Percentiles rank a stretch among this genome's conserved stretches.
Evolutionary conservation across 495 filamentous ascomycete genomes (phyloP).

Genomic region (Terfezia boudieri): DNA sequence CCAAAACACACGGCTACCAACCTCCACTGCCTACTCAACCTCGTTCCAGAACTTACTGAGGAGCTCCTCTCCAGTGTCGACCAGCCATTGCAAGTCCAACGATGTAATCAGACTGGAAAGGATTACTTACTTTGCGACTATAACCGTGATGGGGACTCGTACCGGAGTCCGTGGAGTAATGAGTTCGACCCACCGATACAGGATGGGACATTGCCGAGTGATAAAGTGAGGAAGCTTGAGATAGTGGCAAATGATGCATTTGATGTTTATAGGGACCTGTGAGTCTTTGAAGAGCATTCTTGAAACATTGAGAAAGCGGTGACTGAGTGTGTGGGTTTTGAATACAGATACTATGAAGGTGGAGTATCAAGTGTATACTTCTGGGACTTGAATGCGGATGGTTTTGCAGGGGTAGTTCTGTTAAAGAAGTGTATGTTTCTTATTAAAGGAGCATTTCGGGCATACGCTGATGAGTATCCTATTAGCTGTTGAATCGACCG

Average conservation of each 20-base stretch:
- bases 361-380: conserved; percentile 90
- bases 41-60: conserved; percentile 82
- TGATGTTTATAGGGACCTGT: conserved; percentile 84
- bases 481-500: conserved; percentile 39
- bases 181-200: conserved; percentile 74
- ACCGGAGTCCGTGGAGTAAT: conserved; percentile 93
- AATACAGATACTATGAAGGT: conserved; percentile 66
- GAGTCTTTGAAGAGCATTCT: conserved; percentile 13
- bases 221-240: conserved; percentile 81
- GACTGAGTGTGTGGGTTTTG: no score
- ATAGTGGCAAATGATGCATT: conserved; percentile 84
- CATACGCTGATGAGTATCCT: conserved; percentile 3
- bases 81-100: conserved; percentile 69
- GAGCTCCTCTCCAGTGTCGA: conserved; percentile 95
- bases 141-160: conserved; percentile 95
- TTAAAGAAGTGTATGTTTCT: conserved; percentile 63
- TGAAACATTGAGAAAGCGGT: no score
- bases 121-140: conserved; percentile 99
- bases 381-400: conserved; percentile 85
- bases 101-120: conserved; percentile 67
- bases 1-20: conserved; percentile 72
- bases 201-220: conserved; percentile 54
- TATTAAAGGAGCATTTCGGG: neutral
- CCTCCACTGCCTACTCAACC: conserved; percentile 59
- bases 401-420: conserved; percentile 87